Base-by-base conservation (phyloP, 2,329 filamentous ascomycete species). In the Bipolaris gigantea region DNA sequence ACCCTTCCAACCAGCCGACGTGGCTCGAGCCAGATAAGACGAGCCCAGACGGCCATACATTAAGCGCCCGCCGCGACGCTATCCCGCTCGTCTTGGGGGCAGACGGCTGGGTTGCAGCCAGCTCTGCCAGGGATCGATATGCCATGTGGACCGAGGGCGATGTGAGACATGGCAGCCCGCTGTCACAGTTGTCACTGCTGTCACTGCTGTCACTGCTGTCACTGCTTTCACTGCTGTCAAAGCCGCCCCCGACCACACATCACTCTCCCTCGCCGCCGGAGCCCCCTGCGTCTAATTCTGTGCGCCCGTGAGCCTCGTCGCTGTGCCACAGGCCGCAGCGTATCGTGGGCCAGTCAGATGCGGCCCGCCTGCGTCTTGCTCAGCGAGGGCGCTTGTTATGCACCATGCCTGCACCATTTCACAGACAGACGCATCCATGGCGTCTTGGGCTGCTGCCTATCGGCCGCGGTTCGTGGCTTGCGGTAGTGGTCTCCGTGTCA, bases 221-320 rank as follows among this genome's bases (percentile, higher is more conserved):
- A n/a, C n/a, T n/a, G n/a, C n/a, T n/a, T n/a, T 38, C 59, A 51
- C 25, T 55, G 57, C 54, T 58, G n/a, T 16, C 15, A 35, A 45
- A 3, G 43, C 19, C 19, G 33, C 33, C 32, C 42, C 52, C 38
- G 53, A 53, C 49, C 47, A 50, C 45, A 47, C 51, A 65, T 65
- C 58, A 56, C 61, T 62, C 60, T 65, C 57, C 56, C 61, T 62
- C 60, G 60, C 65, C 50, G 53, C 33, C 60, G 53, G 62, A 63
- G 47, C 45, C 40, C 46, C 50, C 48, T 71, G 70, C 69, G 69
- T 66, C 64, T 71, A 71, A 62, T 63, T 44, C n/a, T 43, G 50
- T 57, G 40, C 52, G 32, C 49, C 51, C 32, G 50, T 46, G 50
- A 58, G 55, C 63, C 58, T 59, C 57, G 39, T 55, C 58, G 50